phyloP scores from a whole-genome alignment of 139 green algal species.

The Microglena sp. region DNA sequence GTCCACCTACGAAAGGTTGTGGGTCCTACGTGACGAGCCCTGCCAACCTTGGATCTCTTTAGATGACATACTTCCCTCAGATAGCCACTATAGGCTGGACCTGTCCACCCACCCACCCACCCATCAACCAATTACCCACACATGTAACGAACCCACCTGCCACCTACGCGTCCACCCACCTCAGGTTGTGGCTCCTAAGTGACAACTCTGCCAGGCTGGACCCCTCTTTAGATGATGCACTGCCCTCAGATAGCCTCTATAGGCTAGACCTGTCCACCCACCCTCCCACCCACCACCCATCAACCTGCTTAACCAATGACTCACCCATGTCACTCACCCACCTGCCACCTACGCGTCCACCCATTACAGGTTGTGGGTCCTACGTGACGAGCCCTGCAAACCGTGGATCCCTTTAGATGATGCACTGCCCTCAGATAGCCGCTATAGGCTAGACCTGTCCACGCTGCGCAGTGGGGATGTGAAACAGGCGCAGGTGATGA shows the following conservation, averaged over 20 bases:
- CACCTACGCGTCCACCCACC: not conserved
- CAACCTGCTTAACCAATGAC: too few relatives aligned
- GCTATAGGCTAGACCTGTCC: too few relatives aligned
- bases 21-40: not conserved
- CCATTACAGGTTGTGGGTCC: not conserved
- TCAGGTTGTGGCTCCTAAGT: not conserved
- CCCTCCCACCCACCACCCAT: too few relatives aligned
- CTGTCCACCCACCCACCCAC: too few relatives aligned
- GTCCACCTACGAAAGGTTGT: not conserved
- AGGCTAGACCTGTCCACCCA: not conserved
- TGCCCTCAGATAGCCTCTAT: too few relatives aligned
- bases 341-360: not conserved
- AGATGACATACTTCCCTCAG: too few relatives aligned
- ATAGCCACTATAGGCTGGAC: too few relatives aligned
- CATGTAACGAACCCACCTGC: not conserved
- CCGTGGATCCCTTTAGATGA: not conserved
- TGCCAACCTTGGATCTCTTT: not conserved
- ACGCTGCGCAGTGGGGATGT: slow-evolving; percentile 1
- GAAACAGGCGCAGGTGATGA: slow-evolving; percentile 23
- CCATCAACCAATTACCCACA: not conserved
- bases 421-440: too few relatives aligned
- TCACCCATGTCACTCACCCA: not conserved
- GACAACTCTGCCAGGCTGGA: not conserved
- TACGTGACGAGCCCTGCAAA: not conserved
- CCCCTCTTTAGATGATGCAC: not conserved